Evolutionary conservation across 495 filamentous ascomycete species (phyloP), one percentile per base, ranked within the genome.

Genomic region (Staphylotrichum tortipilum): DNA sequence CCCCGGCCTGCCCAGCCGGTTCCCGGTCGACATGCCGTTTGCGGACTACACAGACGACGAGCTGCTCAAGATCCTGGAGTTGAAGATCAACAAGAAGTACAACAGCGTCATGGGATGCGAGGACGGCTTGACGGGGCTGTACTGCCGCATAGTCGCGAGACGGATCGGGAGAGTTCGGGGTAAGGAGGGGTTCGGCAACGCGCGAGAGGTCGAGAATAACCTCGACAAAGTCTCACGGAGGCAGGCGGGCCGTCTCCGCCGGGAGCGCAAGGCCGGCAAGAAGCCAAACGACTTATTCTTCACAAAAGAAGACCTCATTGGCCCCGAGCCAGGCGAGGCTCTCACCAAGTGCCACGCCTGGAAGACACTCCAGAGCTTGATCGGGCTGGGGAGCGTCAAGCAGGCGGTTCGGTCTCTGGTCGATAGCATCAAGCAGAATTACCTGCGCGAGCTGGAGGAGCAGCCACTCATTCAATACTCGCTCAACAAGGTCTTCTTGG

Each of bases 401-500:
- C 60, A 80, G 11, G 75, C 80, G 0, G 65, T 88, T 6, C 53
- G 64, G 19, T 64, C 67, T 0, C 57, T 91, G 1, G 53, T 87
- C 12, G 73, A 82, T 52, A 75, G 69, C 22, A 73, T 89, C 33
- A 62, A 74, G 41, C 62, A 57, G 24, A 89, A 88, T 56, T 85
- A 85, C 56, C 35, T 71, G 7, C 62, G 82, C 0, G 83, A 88
- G 51, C 57, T 87, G 0, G 57, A 71, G 3, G 83, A 86, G 53
- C 58, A 82, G 52, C 66, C 72, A 0, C 57, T 66, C 4, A 62
- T 86, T 3, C 62, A 81, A 38, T 78, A 76, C 31, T 78, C 70
- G 2, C 71, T 91, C 4, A 88, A 89, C 58, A 68, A 72, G n/a
- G 79, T 88, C 15, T 88, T 89, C 43, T 61, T 85, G 3, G 85